phyloP scores from a whole-genome alignment of 352 stramenopile genomes.

The Phytophthora tubulina region DNA sequence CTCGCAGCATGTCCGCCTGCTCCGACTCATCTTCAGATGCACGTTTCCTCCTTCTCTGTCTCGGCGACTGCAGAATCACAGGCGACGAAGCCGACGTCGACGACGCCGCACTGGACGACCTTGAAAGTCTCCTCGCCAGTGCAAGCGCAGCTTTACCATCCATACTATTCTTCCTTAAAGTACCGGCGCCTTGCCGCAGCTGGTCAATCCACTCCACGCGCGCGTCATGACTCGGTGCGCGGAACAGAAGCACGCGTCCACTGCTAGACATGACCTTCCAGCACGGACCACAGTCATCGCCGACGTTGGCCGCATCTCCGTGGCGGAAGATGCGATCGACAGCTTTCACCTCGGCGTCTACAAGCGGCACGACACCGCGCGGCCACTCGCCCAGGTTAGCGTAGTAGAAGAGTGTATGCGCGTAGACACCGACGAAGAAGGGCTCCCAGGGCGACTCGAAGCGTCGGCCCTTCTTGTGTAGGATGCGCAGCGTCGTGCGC shows the following conservation, averaged over 20 bases:
- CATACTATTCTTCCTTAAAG: slow-evolving; percentile 33
- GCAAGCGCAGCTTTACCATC: slow-evolving; percentile 42
- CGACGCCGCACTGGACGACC: slow-evolving; percentile 44
- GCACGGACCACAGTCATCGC: slow-evolving; percentile 73
- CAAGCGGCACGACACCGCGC: slow-evolving; percentile 61
- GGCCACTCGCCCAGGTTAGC: slow-evolving; percentile 61
- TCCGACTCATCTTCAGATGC: slow-evolving; percentile 48
- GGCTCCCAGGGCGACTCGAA: slow-evolving; percentile 74
- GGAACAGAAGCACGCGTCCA: slow-evolving; percentile 72
- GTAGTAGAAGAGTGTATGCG: slow-evolving; percentile 74
- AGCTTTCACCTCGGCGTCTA: slow-evolving; percentile 53
- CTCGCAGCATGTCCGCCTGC: slow-evolving; percentile 67
- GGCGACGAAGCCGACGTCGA: slow-evolving; percentile 28
- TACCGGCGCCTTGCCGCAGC: slow-evolving; percentile 46
- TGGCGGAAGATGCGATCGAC: slow-evolving; percentile 73
- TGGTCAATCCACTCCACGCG: slow-evolving; percentile 64
- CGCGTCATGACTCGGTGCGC: slow-evolving; percentile 56
- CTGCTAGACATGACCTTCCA: slow-evolving; percentile 75
- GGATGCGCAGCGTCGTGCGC: slow-evolving; percentile 48
- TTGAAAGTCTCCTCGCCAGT: slow-evolving; percentile 38
- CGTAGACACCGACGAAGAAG: slow-evolving; percentile 70
- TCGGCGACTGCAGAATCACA: slow-evolving; percentile 30
- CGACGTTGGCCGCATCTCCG: slow-evolving; percentile 14
- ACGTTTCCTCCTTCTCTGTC: slow-evolving; percentile 30
- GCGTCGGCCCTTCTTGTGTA: slow-evolving; percentile 73